Conservation (phyloP, 1,139 yeast species). For the Scheffersomyces cryptocercus region DNA sequence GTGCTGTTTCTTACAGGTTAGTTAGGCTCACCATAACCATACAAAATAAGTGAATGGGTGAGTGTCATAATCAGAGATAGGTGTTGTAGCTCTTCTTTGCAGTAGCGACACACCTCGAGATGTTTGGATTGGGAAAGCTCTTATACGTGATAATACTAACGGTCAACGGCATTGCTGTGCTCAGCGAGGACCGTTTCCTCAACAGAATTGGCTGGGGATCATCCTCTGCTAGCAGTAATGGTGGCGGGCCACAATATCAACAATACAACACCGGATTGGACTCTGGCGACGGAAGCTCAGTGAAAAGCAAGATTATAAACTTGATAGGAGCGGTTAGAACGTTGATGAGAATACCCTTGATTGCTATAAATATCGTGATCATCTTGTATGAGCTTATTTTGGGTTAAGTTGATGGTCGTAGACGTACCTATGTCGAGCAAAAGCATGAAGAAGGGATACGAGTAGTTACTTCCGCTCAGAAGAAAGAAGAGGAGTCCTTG, state of each 20-base stretch:
- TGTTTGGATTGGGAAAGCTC: slow-evolving; percentile 74
- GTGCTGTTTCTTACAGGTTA: no score
- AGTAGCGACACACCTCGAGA: slow-evolving; percentile 11
- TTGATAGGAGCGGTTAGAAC: slow-evolving; percentile 76
- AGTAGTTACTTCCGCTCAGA: no score
- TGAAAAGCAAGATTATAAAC: slow-evolving; percentile 60
- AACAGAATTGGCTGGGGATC: slow-evolving; percentile 59
- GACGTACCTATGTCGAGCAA: no score
- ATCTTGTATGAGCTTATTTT: slow-evolving; percentile 73
- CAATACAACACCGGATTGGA: slow-evolving; percentile 27
- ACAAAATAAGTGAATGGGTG: no score
- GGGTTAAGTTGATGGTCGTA: slow-evolving; percentile 41
- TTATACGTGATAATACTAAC: slow-evolving; percentile 67
- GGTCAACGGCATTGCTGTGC: slow-evolving; percentile 75
- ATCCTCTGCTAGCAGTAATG: slow-evolving; percentile 12
- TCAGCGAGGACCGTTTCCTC: slow-evolving; percentile 80
- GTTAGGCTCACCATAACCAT: no score
- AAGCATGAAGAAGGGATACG: no score
- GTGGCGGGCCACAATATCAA: slow-evolving; percentile 25
- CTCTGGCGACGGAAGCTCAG: slow-evolving; percentile 35
- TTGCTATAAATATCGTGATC: slow-evolving; percentile 64
- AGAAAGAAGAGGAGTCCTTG: no score
- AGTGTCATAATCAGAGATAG: no score
- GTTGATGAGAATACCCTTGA: slow-evolving; percentile 72
- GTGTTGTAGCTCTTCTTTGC: no score